Percentiles rank a stretch among this genome's conserved stretches.
These are phyloP conservation scores for Quercus lobata DNA, from an alignment of 331 rosid genomes.

Conservation along the genomic window DNA sequence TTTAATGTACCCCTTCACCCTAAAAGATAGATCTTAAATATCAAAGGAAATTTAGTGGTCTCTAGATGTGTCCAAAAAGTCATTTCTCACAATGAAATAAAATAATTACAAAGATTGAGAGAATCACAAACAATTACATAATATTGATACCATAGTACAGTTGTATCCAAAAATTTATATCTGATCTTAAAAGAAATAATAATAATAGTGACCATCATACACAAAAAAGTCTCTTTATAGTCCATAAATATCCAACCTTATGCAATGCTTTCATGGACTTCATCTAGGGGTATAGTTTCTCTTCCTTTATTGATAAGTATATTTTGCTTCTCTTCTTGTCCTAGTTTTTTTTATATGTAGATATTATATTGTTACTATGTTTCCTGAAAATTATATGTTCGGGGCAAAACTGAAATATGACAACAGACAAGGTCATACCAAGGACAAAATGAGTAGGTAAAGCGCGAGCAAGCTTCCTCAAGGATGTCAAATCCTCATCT, in stretches of 20 bases:
- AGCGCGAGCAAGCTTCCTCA: conserved; percentile 64
- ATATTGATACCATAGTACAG: background rate
- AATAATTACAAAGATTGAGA: background rate
- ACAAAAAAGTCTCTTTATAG: background rate
- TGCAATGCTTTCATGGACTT: background rate
- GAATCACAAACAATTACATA: background rate
- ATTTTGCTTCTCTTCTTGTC: background rate
- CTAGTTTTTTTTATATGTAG: background rate
- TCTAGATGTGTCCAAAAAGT: background rate
- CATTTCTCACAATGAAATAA: background rate
- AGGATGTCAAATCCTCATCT: conserved; percentile 56
- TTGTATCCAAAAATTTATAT: background rate
- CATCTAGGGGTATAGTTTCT: background rate
- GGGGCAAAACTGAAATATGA: background rate
- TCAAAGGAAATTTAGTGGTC: background rate
- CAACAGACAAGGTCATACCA: conserved; percentile 45
- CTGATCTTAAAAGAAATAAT: background rate
- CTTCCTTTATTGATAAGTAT: background rate
- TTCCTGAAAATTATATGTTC: background rate
- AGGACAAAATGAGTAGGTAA: conserved; percentile 88
- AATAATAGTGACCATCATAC: background rate
- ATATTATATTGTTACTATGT: too few relatives aligned
- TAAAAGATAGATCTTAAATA: background rate
- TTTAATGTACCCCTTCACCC: background rate
- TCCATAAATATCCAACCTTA: background rate